These are phyloP conservation scores for Neonectria magnoliae DNA, from an alignment of 2,329 filamentous ascomycete genomes.

Conservation along the genomic window DNA sequence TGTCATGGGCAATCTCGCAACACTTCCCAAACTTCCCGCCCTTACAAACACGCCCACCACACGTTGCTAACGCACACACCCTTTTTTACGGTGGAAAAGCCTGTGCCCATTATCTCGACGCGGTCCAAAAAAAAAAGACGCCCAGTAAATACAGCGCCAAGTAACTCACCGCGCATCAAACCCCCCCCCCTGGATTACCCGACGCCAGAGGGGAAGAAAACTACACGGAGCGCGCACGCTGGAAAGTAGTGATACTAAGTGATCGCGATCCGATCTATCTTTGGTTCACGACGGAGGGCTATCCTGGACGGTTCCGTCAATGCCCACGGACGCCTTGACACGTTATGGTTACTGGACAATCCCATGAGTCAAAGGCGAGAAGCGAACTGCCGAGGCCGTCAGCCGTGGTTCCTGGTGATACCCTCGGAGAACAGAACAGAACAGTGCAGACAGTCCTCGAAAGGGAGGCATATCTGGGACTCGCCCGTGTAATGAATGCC, in stretches of 20 bases:
- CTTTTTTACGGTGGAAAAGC: background rate
- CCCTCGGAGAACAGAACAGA: background rate
- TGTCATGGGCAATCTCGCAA: conserved; percentile 31
- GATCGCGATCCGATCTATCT: conserved; percentile 14
- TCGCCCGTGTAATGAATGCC: conserved; percentile 2
- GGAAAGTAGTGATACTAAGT: background rate
- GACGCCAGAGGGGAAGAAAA: conserved; percentile 10
- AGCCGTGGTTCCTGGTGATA: conserved; percentile 8
- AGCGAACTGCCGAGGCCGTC: conserved; percentile 37
- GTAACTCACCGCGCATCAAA: background rate
- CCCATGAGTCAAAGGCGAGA: conserved; percentile 25
- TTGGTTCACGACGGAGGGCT: conserved; percentile 12
- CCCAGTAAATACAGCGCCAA: background rate
- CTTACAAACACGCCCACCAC: conserved; percentile 12
- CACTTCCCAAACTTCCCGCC: conserved; percentile 25
- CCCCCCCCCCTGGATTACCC: background rate
- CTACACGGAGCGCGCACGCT: conserved; percentile 10
- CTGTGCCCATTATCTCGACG: conserved; percentile 2
- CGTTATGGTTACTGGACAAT: conserved; percentile 14
- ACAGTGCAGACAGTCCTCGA: background rate
- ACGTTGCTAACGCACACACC: conserved; percentile 13
- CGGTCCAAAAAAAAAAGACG: background rate
- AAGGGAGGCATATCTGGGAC: background rate
- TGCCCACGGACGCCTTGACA: conserved; percentile 4
- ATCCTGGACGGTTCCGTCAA: conserved; percentile 10